Base-by-base conservation (phyloP, 768 basidiomycete genomes). In the Trametes gibbosa region DNA sequence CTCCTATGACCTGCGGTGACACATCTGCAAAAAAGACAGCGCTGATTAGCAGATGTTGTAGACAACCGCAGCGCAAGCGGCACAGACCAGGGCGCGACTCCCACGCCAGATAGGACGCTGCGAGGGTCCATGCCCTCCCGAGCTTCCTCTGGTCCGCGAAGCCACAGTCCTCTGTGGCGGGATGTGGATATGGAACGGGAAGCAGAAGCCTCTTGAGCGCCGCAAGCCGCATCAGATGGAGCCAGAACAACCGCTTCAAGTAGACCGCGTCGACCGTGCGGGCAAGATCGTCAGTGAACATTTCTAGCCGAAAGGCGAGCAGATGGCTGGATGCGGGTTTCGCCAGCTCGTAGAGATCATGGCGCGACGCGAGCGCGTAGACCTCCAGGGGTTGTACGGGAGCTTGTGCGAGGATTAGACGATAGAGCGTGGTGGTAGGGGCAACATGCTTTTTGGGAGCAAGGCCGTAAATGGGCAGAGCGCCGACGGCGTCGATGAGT, bases 21-120 rank as follows among this genome's bases (percentile, higher is more conserved):
- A 90, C 68, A 69, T 92, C 89, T 91, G 65, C 53, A 52, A 21
- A n/a, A 8, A 10, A 1, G 5, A 1, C 14, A 6, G 10, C 35
- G 21, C 25, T n/a, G 8, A 16, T 17, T 5, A 29, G n/a, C 21
- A 32, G 29, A 32, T 5, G 10, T 10, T 10, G n/a, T 3, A 34
- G 29, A 10, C 29, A 4, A 32, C 10, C 29, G 10, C 29, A 32
- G 29, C 10, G 29, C 5, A 32, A 4, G 29, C n/a, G 29, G 7
- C 19, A 70, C 80, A 59, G 65, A 90, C 88, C 88, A 62, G 89
- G 86, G 59, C 87, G 76, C 37, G 86, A 86, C 70, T 90, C 89
- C 89, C 89, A 91, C 5, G 86, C 86, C 9, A 92, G 80, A 72
- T 90, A 89, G 2, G 88, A 89, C 0, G 85, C 82, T 17, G 90